Conservation (phyloP, 1,139 yeast genomes). For the Debaryomyces sp. region DNA sequence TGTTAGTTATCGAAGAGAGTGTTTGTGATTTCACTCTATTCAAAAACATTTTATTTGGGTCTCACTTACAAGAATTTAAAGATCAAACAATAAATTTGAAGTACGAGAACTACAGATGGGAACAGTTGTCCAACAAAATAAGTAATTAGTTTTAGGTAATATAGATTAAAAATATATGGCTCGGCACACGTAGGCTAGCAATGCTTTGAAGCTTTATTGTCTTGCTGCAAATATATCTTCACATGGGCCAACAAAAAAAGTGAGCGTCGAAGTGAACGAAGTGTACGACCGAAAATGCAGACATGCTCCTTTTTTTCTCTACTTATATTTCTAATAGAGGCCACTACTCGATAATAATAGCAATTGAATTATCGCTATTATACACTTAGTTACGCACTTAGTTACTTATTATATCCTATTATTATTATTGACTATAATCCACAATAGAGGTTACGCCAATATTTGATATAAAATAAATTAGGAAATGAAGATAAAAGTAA, state of each 20-base stretch:
- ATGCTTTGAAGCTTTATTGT: background rate
- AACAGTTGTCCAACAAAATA: conserved; percentile 15
- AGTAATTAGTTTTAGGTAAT: background rate
- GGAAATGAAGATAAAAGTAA: background rate
- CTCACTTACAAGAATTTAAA: conserved; percentile 69
- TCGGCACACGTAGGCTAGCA: background rate
- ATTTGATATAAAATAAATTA: background rate
- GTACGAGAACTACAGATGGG: conserved; percentile 61
- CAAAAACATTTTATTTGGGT: conserved; percentile 61
- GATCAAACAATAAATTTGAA: conserved; percentile 61
- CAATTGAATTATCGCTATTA: background rate
- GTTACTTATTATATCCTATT: background rate
- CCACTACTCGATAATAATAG: background rate
- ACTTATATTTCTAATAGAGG: too few species aligned
- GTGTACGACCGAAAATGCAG: too few species aligned
- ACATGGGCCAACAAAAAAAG: background rate
- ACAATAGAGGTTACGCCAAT: background rate
- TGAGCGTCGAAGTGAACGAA: too few species aligned
- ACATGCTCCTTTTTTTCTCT: too few species aligned
- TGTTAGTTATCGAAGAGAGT: conserved; percentile 47
- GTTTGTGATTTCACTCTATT: conserved; percentile 59
- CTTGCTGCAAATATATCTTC: background rate
- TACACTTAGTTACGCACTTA: background rate
- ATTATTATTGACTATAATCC: background rate
- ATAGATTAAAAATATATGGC: background rate